Evolutionary conservation across 2,329 filamentous ascomycete genomes (phyloP).

Genomic region (Cercospora nicotianae): DNA sequence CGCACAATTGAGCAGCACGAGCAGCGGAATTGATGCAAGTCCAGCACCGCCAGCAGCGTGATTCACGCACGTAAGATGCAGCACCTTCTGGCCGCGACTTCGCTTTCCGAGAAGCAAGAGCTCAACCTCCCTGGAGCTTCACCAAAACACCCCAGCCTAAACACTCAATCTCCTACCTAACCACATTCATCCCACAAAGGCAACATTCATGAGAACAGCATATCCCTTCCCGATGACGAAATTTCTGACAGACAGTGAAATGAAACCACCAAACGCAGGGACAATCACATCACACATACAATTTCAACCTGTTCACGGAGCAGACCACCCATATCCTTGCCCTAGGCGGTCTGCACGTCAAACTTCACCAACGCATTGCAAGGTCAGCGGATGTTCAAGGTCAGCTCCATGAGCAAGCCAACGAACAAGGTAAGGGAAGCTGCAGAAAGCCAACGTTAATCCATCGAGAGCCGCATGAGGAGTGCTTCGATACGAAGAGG

Average conservation of each 20-base stretch:
- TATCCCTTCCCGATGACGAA: not conserved
- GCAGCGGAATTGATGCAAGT: not conserved
- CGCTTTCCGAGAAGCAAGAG: not conserved
- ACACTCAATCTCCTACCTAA: not conserved
- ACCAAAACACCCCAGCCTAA: not conserved
- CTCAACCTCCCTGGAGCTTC: not conserved
- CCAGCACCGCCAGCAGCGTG: not conserved
- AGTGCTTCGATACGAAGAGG: not conserved
- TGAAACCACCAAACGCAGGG: not conserved
- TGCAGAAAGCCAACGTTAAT: not conserved
- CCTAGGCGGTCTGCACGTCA: not conserved
- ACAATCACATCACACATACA: not conserved
- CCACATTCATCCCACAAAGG: not conserved
- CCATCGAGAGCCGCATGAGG: not conserved
- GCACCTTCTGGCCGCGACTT: not conserved
- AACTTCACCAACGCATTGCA: not conserved
- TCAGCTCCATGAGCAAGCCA: not conserved
- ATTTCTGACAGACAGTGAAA: not conserved
- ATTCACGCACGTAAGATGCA: not conserved
- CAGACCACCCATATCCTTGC: not conserved
- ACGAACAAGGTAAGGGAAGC: not conserved
- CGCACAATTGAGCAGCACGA: not conserved
- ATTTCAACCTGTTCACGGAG: constrained; percentile 1
- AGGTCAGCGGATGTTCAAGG: not conserved
- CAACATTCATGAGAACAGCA: not conserved